Base-by-base conservation (phyloP, 768 basidiomycete genomes). In the Hypholoma sublateritium region DNA sequence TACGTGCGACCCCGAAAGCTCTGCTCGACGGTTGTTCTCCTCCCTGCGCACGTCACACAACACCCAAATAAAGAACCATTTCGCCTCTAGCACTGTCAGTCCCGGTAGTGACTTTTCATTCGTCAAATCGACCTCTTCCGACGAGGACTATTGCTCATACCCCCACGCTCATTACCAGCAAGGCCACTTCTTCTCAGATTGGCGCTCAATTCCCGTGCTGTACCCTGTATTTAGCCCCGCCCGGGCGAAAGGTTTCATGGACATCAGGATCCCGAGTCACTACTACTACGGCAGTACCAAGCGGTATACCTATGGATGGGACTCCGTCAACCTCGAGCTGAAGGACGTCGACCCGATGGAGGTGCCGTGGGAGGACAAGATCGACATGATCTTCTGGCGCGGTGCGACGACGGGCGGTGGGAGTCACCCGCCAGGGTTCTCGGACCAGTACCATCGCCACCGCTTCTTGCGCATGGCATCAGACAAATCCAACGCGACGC, bases 151-250 rank as follows among this genome's bases (percentile, higher is more conserved):
- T 67, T 99, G 97, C 72, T 66, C 74, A 32, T 76, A 84, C 34
- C 94, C 96, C 0, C 89, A 91, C 74, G 87, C 89, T 17, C 94
- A 89, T 62, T 87, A 90, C 66, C 80, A 81, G 25, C 97, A 98
- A 68, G 95, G 95, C 11, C 95, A 94, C 72, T 98, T 97, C 72
- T 98, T 97, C 82, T 93, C 92, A 16, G 96, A 99, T 71, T 97
- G 93, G 91, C 79, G 95, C 19, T 90, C 89, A 0, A 87, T 98
- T 56, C 84, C 90, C 11, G 84, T 84, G 1, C 78, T 96, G n/a
- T 95, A 92, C 70, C 97, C 97, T 6, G 84, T 99, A 25, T 91
- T 99, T 72, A 95, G 93, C 2, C 95, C 96, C 2, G 91, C 94
- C 0, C 93, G 90, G 65, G 87, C 89, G 0, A 77, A 77, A 39